phyloP scores from a whole-genome alignment of 2,329 filamentous ascomycete genomes.

The Penicillium olsonii region DNA sequence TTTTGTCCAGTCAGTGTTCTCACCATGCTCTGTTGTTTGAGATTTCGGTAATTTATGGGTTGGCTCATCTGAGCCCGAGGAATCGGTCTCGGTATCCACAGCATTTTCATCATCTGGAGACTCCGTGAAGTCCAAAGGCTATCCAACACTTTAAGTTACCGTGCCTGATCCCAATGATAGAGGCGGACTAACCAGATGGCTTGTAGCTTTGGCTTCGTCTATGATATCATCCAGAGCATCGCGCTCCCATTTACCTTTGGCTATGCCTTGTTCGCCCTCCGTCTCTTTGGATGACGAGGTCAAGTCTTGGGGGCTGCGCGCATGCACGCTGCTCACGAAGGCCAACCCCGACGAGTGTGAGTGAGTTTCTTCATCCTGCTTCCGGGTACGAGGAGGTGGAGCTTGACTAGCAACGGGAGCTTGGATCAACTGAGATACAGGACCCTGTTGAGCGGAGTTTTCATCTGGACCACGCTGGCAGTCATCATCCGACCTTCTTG shows the following conservation, averaged over 20 bases:
- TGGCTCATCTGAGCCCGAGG: conserved; percentile 12
- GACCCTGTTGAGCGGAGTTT: not conserved
- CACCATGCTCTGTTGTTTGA: not conserved
- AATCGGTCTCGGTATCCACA: conserved; percentile 16
- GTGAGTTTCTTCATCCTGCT: not conserved
- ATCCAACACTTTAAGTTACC: not conserved
- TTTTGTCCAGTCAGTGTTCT: conserved; percentile 36
- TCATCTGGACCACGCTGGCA: too few relatives aligned
- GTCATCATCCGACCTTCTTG: too few relatives aligned
- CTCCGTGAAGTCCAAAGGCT: conserved; percentile 38
- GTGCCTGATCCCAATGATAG: not conserved
- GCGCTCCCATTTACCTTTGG: conserved; percentile 19
- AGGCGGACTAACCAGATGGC: conserved; percentile 51
- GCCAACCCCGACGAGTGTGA: conserved; percentile 16
- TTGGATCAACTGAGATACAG: not conserved
- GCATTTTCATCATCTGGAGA: conserved; percentile 22
- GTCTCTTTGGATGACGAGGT: conserved; percentile 3
- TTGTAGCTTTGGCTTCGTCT: conserved; percentile 60
- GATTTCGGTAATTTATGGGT: not conserved
- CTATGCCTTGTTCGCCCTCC: not conserved
- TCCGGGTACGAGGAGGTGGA: not conserved
- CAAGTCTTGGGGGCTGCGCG: not conserved
- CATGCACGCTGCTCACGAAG: not conserved
- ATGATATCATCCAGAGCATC: conserved; percentile 69
- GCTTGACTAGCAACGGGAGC: not conserved